Conservation (phyloP, 2,329 filamentous ascomycete species). For the Fusarium sp. region DNA sequence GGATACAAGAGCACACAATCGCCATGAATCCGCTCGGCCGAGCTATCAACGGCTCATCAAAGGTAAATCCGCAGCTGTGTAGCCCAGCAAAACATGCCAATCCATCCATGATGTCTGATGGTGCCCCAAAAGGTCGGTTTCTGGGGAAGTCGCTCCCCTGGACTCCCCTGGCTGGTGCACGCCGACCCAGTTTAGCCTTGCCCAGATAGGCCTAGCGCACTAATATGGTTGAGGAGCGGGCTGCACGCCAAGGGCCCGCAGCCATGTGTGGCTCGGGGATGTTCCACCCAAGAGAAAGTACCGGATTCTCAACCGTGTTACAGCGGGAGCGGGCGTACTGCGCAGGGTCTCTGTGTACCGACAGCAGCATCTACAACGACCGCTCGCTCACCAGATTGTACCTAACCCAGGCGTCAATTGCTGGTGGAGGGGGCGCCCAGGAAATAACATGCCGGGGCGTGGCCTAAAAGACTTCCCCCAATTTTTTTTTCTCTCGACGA, state of each 20-base stretch:
- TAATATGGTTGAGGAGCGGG: constrained; percentile 59
- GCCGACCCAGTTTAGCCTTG: constrained; percentile 30
- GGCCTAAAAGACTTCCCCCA: constrained; percentile 48
- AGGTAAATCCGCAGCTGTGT: constrained; percentile 26
- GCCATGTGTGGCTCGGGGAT: constrained; percentile 45
- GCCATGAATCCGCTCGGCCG: constrained; percentile 43
- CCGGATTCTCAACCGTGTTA: constrained; percentile 39
- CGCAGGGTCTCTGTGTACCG: constrained; percentile 37
- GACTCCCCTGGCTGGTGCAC: constrained; percentile 42
- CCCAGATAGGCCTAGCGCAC: constrained; percentile 47
- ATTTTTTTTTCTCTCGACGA: constrained; percentile 49
- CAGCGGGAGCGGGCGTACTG: constrained; percentile 28
- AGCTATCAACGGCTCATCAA: constrained; percentile 40
- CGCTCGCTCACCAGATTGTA: constrained; percentile 14
- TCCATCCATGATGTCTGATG: constrained; percentile 38
- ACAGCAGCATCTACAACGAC: constrained; percentile 29
- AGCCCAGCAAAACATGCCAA: constrained; percentile 38
- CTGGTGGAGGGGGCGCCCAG: constrained; percentile 22
- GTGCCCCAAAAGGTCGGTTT: constrained; percentile 48
- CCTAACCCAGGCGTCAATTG: constrained; percentile 23
- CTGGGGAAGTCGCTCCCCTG: constrained; percentile 46
- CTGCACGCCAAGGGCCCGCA: constrained; percentile 45
- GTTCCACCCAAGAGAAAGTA: constrained; percentile 42
- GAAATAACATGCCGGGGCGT: constrained; percentile 37
- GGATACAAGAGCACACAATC: constrained; percentile 3